Evolutionary conservation across 139 green algal species (phyloP).

Genomic region (Micractinium conductrix): DNA sequence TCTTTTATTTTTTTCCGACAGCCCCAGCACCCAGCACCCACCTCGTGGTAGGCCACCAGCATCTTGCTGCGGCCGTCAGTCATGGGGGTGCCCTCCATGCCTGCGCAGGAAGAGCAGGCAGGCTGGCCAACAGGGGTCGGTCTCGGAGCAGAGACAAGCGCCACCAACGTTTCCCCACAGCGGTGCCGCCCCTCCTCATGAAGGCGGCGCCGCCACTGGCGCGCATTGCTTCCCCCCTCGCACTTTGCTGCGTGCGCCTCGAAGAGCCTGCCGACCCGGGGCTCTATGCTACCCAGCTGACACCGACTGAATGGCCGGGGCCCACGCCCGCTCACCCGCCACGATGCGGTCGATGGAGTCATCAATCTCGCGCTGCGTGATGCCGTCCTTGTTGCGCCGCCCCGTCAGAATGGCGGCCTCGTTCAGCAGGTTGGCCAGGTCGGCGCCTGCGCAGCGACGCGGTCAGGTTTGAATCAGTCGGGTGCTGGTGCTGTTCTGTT

Average conservation of each 20-base stretch:
- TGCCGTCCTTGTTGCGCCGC: slow-evolving; percentile 79
- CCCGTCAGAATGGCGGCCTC: slow-evolving; percentile 98
- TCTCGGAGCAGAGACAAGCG: too few species aligned
- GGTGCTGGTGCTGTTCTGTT: too few species aligned
- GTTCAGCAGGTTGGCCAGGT: slow-evolving; percentile 99
- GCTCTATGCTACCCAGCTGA: too few species aligned
- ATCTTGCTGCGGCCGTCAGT: slow-evolving; percentile 97
- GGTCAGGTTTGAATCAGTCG: too few species aligned
- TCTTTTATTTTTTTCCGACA: too few species aligned
- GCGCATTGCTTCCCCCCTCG: too few species aligned
- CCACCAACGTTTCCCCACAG: too few species aligned
- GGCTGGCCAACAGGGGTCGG: background rate
- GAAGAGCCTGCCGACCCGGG: too few species aligned
- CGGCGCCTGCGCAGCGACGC: slow-evolving; percentile 90
- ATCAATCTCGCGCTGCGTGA: slow-evolving; percentile 92
- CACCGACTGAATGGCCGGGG: too few species aligned
- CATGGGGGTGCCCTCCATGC: slow-evolving; percentile 99
- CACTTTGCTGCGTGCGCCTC: too few species aligned
- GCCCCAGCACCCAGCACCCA: background rate
- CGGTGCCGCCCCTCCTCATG: too few species aligned
- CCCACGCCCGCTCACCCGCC: slow-evolving; percentile 50
- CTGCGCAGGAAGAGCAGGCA: slow-evolving; percentile 39
- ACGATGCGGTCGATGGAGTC: slow-evolving; percentile 97
- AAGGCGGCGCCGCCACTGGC: too few species aligned
- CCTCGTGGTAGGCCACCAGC: slow-evolving; percentile 97